Evolutionary conservation across 2,329 filamentous ascomycete genomes (phyloP).

Genomic region (Neofusicoccum laricinum): DNA sequence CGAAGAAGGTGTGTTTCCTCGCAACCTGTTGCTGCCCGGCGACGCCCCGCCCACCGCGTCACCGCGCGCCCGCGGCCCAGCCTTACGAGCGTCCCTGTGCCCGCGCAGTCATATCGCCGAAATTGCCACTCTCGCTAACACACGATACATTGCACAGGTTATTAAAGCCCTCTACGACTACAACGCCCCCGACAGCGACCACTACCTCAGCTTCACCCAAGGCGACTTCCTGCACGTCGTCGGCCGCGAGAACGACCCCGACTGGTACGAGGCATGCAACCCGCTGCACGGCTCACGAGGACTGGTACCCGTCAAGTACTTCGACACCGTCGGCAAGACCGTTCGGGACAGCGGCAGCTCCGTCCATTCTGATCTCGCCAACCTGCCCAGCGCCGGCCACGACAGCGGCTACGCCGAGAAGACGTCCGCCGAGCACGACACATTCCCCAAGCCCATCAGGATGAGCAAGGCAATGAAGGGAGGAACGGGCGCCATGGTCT

Average conservation of each 20-base stretch:
- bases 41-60: conserved; percentile 2
- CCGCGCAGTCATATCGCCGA: conserved; percentile 21
- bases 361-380: conserved; percentile 31
- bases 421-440: conserved; percentile 14
- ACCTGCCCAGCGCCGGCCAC: conserved; percentile 66
- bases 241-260: conserved; percentile 85
- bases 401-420: conserved; percentile 84
- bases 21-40: conserved; percentile 8
- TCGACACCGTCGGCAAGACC: conserved; percentile 87
- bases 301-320: conserved; percentile 89
- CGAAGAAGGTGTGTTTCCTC: conserved; percentile 72
- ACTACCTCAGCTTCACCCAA: conserved; percentile 80
- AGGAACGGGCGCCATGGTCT: conserved; percentile 77
- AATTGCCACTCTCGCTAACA: conserved; percentile 18
- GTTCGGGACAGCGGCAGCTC: conserved; percentile 75
- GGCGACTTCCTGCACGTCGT: conserved; percentile 99
- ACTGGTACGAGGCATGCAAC: conserved; percentile 99
- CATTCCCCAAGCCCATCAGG: conserved; percentile 25
- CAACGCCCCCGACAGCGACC: conserved; percentile 60
- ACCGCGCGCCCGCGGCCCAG: conserved; percentile 15
- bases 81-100: conserved; percentile 15
- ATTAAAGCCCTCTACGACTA: conserved; percentile 97
- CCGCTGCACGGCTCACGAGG: conserved; percentile 85
- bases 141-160: conserved; percentile 57
- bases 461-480: conserved; percentile 42